A percentile compares a stretch with the other conserved stretches of the same genome.
phyloP scores from a whole-genome alignment of 345 rosid species.

The Rhizophora apiculata region DNA sequence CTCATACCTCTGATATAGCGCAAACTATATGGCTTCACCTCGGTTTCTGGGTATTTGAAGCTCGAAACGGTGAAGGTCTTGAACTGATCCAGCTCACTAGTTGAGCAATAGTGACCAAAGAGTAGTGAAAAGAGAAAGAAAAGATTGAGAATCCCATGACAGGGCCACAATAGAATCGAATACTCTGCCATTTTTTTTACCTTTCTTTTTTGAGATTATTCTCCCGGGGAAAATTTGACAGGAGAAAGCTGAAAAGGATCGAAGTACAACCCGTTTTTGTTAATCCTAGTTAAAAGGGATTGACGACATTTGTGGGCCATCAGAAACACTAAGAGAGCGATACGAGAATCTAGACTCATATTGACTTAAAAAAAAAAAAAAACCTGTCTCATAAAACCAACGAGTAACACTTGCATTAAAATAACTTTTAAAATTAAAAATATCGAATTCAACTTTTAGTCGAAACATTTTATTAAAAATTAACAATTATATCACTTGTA shows the following conservation, averaged over 20 bases:
- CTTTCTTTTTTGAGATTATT: not conserved
- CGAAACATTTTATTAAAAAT: too few species aligned
- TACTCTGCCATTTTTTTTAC: slow-evolving; percentile 25
- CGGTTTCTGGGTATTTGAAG: slow-evolving; percentile 62
- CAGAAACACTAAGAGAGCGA: too few species aligned
- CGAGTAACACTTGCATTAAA: too few species aligned
- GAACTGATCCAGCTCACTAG: slow-evolving; percentile 22
- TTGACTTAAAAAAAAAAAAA: too few species aligned
- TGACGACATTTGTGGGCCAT: too few species aligned
- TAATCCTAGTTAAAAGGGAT: too few species aligned
- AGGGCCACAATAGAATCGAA: slow-evolving; percentile 30
- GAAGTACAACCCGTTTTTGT: not conserved
- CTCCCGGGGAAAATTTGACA: not conserved
- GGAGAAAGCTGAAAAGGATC: not conserved
- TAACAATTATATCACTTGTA: too few species aligned
- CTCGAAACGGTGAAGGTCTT: slow-evolving; percentile 53
- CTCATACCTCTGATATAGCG: slow-evolving; percentile 70
- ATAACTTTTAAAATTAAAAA: too few species aligned
- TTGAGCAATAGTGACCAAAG: slow-evolving; percentile 19
- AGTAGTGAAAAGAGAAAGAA: slow-evolving; percentile 26
- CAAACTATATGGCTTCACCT: slow-evolving; percentile 54
- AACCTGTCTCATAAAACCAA: too few species aligned
- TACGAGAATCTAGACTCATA: too few species aligned
- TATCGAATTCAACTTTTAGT: too few species aligned
- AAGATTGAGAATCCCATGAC: slow-evolving; percentile 23